Evolutionary conservation across 176 grass and related monocot species (phyloP).

Genomic region (Oryza meyeriana): DNA sequence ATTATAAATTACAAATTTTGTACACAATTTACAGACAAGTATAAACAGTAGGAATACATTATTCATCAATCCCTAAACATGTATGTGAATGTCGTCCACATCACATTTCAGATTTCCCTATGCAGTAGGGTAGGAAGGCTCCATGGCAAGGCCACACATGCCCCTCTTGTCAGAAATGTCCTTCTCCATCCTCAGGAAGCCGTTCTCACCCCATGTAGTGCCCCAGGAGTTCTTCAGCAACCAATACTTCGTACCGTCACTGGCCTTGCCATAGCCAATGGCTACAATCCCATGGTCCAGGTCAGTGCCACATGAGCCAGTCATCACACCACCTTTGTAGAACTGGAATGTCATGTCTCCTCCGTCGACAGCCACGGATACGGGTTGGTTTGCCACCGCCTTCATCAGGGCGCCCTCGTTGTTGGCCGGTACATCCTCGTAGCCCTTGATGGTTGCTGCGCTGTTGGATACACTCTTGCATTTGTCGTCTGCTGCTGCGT

Average conservation of each 20-base stretch:
- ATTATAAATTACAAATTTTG: not conserved
- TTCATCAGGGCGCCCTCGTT: slow-evolving; percentile 42
- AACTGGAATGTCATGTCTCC: slow-evolving; percentile 39
- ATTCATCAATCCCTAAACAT: not conserved
- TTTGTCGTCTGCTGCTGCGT: slow-evolving; percentile 19
- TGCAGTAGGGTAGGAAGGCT: slow-evolving; percentile 22
- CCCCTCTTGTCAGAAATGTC: no score
- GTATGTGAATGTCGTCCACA: not conserved
- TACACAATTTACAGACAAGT: not conserved
- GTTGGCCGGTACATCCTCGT: slow-evolving; percentile 40
- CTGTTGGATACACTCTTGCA: slow-evolving; percentile 24
- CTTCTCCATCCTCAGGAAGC: no score
- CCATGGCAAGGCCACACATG: no score
- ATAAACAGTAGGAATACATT: not conserved
- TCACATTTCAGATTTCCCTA: not conserved
- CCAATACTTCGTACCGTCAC: no score
- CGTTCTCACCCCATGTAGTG: no score
- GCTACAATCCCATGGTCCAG: no score
- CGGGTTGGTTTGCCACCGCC: slow-evolving; percentile 39
- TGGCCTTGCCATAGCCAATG: no score
- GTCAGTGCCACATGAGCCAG: no score
- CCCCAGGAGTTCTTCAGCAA: no score
- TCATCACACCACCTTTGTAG: slow-evolving; percentile 43
- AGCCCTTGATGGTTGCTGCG: slow-evolving; percentile 24
- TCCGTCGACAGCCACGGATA: slow-evolving; percentile 43